Conservation (phyloP, 306 rosid genomes). For the Lupinus albus region DNA sequence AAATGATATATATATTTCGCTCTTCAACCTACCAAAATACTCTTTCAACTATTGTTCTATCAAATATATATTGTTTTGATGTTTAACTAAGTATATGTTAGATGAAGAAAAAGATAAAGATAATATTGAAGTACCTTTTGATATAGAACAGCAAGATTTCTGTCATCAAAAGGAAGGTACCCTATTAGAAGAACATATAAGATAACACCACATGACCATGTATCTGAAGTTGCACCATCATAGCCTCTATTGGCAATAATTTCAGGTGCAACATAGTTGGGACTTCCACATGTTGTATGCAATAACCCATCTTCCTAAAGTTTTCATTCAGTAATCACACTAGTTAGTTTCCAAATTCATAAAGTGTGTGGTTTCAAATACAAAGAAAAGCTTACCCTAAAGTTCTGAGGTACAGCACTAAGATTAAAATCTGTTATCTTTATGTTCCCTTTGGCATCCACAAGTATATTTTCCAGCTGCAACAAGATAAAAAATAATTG, state of each 20-base stretch:
- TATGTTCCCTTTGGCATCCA: conserved; percentile 71
- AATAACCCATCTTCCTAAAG: conserved; percentile 79
- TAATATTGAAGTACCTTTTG: conserved; percentile 60
- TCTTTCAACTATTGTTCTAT: too few relatives aligned
- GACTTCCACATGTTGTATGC: conserved; percentile 97
- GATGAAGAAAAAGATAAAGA: not conserved
- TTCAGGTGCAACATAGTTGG: conserved; percentile 97
- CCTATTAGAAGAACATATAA: conserved; percentile 81
- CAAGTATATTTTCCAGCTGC: conserved; percentile 86
- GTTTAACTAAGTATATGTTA: too few relatives aligned
- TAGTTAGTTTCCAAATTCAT: not conserved
- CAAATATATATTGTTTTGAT: too few relatives aligned
- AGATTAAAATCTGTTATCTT: conserved; percentile 90
- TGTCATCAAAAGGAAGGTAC: conserved; percentile 88
- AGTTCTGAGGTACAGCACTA: conserved; percentile 83
- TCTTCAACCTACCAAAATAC: too few relatives aligned
- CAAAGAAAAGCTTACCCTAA: conserved; percentile 52
- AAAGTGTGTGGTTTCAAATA: not conserved
- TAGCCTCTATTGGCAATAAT: conserved; percentile 83
- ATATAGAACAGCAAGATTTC: conserved; percentile 86
- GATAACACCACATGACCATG: conserved; percentile 93
- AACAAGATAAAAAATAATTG: conserved; percentile 23
- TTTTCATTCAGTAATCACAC: conserved; percentile 22
- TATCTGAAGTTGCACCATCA: conserved; percentile 88
- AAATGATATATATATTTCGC: too few relatives aligned